Conservation (phyloP, 2,329 filamentous ascomycete species). For the Corinectria fuckeliana region DNA sequence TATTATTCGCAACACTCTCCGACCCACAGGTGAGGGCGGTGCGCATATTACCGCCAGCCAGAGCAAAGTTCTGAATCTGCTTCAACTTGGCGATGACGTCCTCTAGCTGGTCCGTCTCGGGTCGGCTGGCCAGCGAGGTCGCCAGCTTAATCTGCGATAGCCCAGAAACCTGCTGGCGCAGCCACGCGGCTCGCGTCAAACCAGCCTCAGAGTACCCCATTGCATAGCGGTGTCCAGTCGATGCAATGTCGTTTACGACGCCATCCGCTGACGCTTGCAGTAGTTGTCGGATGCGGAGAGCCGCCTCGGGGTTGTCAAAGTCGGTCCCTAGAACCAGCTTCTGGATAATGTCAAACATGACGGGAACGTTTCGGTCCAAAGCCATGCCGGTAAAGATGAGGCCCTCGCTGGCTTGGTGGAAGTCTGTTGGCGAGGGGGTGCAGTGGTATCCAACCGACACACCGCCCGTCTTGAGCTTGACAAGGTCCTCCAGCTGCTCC, state of each 20-base stretch:
- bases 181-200: slow-evolving; percentile 72
- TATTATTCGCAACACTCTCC: slow-evolving; percentile 74
- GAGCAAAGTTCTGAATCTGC: slow-evolving; percentile 79
- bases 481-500: slow-evolving; percentile 93
- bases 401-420: slow-evolving; percentile 77
- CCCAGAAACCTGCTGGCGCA: slow-evolving; percentile 87
- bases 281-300: slow-evolving; percentile 83
- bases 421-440: slow-evolving; percentile 77
- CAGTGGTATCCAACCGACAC: slow-evolving; percentile 85
- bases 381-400: slow-evolving; percentile 86
- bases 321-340: slow-evolving; percentile 86
- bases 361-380: slow-evolving; percentile 85
- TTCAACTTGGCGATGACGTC: slow-evolving; percentile 86
- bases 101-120: slow-evolving; percentile 70
- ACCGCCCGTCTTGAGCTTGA: slow-evolving; percentile 95
- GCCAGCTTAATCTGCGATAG: slow-evolving; percentile 88
- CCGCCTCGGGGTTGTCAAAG: slow-evolving; percentile 83
- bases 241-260: slow-evolving; percentile 89
- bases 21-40: slow-evolving; percentile 85
- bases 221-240: slow-evolving; percentile 87
- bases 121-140: slow-evolving; percentile 76
- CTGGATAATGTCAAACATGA: slow-evolving; percentile 86
- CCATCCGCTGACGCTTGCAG: slow-evolving; percentile 87
- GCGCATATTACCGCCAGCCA: slow-evolving; percentile 73
- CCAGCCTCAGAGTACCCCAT: slow-evolving; percentile 83